phyloP scores from a whole-genome alignment of 805 yeast species.

The Metschnikowia dekortorum region DNA sequence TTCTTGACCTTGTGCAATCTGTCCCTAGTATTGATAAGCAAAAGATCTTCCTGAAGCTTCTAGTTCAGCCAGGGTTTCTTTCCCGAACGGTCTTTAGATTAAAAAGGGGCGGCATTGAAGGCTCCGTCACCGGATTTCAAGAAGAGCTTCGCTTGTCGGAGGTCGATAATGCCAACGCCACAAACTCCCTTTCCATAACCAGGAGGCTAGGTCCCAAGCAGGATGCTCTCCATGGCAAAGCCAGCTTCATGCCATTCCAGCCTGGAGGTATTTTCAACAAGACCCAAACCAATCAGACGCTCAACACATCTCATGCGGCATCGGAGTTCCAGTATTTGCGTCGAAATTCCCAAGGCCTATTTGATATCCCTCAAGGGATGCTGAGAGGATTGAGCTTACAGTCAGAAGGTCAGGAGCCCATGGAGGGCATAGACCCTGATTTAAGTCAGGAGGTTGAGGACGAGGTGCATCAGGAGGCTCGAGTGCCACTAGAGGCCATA shows the following conservation, averaged over 20 bases:
- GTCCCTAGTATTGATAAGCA: constrained; percentile 40
- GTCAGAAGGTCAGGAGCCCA: constrained; percentile 1
- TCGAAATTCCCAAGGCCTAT: constrained; percentile 67
- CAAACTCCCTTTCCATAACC: constrained; percentile 68
- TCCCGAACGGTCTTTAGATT: constrained; percentile 64
- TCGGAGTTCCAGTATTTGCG: constrained; percentile 41
- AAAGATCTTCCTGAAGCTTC: constrained; percentile 42
- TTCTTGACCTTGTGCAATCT: constrained; percentile 65
- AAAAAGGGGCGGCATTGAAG: constrained; percentile 71
- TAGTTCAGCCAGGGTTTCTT: constrained; percentile 55
- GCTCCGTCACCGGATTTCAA: constrained; percentile 55
- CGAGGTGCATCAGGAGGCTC: background rate
- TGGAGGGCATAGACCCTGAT: constrained; percentile 7
- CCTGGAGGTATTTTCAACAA: constrained; percentile 71
- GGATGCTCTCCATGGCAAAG: constrained; percentile 63
- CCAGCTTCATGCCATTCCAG: constrained; percentile 78
- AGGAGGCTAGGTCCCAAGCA: constrained; percentile 60
- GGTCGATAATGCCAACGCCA: constrained; percentile 55
- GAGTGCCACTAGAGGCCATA: background rate
- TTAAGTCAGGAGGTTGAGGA: constrained; percentile 1
- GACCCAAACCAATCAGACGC: constrained; percentile 13
- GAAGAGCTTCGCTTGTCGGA: constrained; percentile 46
- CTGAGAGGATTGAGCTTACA: constrained; percentile 56
- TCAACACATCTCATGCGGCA: constrained; percentile 11
- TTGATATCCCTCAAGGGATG: constrained; percentile 80